Evolutionary conservation across 179 eudicot species (phyloP).

Genomic region (Spergularia azorica): DNA sequence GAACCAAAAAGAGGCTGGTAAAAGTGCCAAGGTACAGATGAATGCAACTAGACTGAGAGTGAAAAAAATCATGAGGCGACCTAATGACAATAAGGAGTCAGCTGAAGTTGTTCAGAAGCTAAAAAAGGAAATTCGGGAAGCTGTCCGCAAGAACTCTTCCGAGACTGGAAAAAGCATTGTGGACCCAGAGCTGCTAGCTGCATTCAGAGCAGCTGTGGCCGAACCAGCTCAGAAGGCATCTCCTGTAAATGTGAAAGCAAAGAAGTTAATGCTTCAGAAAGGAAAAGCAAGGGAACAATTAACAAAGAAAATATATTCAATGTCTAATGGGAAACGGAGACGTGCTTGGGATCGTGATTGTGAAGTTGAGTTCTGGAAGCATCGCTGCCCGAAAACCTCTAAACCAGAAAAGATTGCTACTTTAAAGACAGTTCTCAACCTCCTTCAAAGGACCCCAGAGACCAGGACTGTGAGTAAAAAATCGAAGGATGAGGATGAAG

Average conservation of each 20-base stretch:
- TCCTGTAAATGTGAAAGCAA: conserved; percentile 59
- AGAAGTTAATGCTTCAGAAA: conserved; percentile 67
- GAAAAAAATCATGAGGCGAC: conserved; percentile 80
- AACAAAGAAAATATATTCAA: conserved; percentile 83
- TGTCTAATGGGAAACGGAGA: conserved; percentile 65
- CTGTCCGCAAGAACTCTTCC: conserved; percentile 64
- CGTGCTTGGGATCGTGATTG: conserved; percentile 90
- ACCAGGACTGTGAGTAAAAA: conserved; percentile 29
- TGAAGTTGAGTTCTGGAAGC: conserved; percentile 95
- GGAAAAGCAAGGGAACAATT: conserved; percentile 88
- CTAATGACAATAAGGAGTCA: conserved; percentile 68
- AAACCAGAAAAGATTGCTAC: conserved; percentile 84
- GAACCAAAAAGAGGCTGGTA: conserved; percentile 32
- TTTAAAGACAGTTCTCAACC: conserved; percentile 71
- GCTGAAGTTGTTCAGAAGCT: conserved; percentile 64
- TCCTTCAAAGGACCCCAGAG: conserved; percentile 53
- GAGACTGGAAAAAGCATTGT: conserved; percentile 53
- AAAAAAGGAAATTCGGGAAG: conserved; percentile 87
- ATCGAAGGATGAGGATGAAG: conserved; percentile 38
- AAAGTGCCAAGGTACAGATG: conserved; percentile 40
- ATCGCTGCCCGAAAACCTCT: conserved; percentile 63
- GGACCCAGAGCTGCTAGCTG: conserved; percentile 83
- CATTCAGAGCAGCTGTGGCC: conserved; percentile 77
- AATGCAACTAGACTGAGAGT: conserved; percentile 65
- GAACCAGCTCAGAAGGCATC: conserved; percentile 54